A percentile compares a stretch with the other conserved stretches of the same genome.
These are phyloP conservation scores for Talaromyces adpressus DNA, from an alignment of 495 filamentous ascomycete species.

Conservation along the genomic window DNA sequence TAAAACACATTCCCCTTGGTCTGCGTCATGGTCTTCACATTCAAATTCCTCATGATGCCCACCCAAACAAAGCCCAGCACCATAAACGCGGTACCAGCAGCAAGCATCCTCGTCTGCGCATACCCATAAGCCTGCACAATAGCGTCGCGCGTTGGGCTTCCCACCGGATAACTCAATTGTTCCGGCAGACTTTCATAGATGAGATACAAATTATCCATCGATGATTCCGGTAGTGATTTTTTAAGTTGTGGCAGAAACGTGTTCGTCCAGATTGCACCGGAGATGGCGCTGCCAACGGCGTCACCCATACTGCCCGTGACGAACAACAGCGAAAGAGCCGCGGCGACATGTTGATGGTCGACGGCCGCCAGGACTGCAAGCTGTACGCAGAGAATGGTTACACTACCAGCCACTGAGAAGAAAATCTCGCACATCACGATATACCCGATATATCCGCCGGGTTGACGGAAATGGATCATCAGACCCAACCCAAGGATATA, in stretches of 20 bases:
- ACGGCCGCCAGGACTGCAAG: no score
- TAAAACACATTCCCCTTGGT: slow-evolving; percentile 7
- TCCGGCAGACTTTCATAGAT: slow-evolving; percentile 17
- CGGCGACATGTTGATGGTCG: no score
- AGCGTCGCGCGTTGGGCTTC: slow-evolving; percentile 39
- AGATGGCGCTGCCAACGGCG: slow-evolving; percentile 57
- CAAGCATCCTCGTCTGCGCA: slow-evolving; percentile 45
- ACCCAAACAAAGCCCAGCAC: slow-evolving; percentile 34
- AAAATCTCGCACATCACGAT: no score
- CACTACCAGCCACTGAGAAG: no score
- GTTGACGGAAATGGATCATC: no score
- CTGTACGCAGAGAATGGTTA: no score
- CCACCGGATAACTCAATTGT: slow-evolving; percentile 47
- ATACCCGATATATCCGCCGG: no score
- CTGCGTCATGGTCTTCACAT: slow-evolving; percentile 45
- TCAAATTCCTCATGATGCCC: slow-evolving; percentile 43
- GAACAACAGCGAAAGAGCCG: slow-evolving; percentile 51
- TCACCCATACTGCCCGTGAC: slow-evolving; percentile 57
- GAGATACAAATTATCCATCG: slow-evolving; percentile 10
- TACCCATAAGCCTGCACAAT: slow-evolving; percentile 50
- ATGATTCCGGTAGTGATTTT: slow-evolving; percentile 43
- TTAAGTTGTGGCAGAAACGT: slow-evolving; percentile 46
- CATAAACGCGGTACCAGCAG: slow-evolving; percentile 36
- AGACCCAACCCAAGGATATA: no score
- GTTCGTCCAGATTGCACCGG: slow-evolving; percentile 39